Percentiles rank a stretch among this genome's conserved stretches.
Conservation (phyloP, 768 basidiomycete species). For the Leccinellum albellum region DNA sequence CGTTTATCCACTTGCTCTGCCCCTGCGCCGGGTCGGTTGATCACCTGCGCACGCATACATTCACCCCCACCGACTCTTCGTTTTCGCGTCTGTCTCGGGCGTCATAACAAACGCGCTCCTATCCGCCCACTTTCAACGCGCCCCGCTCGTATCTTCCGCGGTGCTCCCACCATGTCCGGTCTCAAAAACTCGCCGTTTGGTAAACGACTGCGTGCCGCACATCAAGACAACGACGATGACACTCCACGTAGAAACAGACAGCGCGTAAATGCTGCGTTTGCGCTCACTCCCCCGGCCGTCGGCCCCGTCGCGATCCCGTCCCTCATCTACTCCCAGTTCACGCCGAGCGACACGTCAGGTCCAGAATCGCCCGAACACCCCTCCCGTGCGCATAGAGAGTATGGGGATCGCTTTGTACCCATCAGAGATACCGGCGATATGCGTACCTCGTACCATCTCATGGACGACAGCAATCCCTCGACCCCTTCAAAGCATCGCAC, state of each 20-base stretch:
- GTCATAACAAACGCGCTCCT: neutral
- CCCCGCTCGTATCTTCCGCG: neutral
- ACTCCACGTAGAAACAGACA: constrained; percentile 49
- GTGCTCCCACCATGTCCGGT: constrained; percentile 50
- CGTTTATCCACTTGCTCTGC: constrained; percentile 20
- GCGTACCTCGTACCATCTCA: constrained; percentile 58
- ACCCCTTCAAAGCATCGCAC: constrained; percentile 60
- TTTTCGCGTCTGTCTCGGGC: neutral
- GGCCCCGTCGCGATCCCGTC: constrained; percentile 50
- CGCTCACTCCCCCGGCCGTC: constrained; percentile 31
- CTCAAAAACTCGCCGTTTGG: constrained; percentile 85
- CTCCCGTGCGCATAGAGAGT: constrained; percentile 37
- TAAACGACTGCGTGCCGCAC: constrained; percentile 73
- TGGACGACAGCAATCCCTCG: constrained; percentile 51
- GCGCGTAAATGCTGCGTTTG: constrained; percentile 54
- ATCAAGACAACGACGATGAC: constrained; percentile 55
- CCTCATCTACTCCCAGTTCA: constrained; percentile 49
- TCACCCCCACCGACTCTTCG: neutral
- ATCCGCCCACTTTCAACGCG: neutral
- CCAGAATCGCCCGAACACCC: constrained; percentile 41
- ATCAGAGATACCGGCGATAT: constrained; percentile 56
- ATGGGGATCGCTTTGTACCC: constrained; percentile 63
- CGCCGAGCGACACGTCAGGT: constrained; percentile 47
- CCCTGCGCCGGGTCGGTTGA: constrained; percentile 22
- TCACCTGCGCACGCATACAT: constrained; percentile 2